Evolutionary conservation across 768 basidiomycete species (phyloP).

Genomic region (Crepidotus variabilis): DNA sequence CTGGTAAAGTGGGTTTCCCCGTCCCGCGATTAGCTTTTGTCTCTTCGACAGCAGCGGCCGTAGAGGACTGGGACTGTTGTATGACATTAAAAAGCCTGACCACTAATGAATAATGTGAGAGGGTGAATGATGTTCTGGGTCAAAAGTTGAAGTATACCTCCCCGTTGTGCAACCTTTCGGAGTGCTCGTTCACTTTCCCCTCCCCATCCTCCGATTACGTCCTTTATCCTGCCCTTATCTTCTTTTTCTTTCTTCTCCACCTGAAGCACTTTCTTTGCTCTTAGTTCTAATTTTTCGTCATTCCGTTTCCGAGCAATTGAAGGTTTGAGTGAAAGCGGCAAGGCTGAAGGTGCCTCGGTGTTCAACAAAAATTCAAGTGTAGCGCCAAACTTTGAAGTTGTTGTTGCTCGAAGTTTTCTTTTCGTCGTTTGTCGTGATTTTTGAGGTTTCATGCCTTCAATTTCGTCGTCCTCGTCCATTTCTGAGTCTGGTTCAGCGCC

Average conservation of each 20-base stretch:
- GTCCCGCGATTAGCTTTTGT: slow-evolving; percentile 61
- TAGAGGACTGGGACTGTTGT: slow-evolving; percentile 71
- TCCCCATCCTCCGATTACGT: slow-evolving; percentile 88
- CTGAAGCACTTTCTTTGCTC: slow-evolving; percentile 68
- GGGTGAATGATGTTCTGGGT: not conserved
- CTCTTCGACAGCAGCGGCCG: slow-evolving; percentile 49
- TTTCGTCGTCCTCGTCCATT: slow-evolving; percentile 61
- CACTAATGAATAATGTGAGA: slow-evolving; percentile 49
- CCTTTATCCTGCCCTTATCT: slow-evolving; percentile 60
- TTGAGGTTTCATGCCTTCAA: slow-evolving; percentile 44
- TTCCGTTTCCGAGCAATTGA: slow-evolving; percentile 64
- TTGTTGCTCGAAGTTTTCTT: slow-evolving; percentile 79
- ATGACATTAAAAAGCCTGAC: slow-evolving; percentile 87
- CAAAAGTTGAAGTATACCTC: slow-evolving; percentile 46
- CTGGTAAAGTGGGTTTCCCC: slow-evolving; percentile 70
- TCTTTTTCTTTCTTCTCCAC: slow-evolving; percentile 72
- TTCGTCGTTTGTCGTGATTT: slow-evolving; percentile 82
- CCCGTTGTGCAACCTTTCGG: slow-evolving; percentile 82
- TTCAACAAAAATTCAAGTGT: slow-evolving; percentile 69
- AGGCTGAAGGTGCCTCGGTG: slow-evolving; percentile 65
- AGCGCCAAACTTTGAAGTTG: slow-evolving; percentile 67
- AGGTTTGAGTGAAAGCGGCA: slow-evolving; percentile 78
- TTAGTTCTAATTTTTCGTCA: slow-evolving; percentile 70
- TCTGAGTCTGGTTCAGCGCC: slow-evolving; percentile 10
- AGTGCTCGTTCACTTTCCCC: slow-evolving; percentile 73